Evolutionary conservation across 2,329 filamentous ascomycete genomes (phyloP), one percentile per base, ranked within the genome.

Genomic region (Xylariales sp.): DNA sequence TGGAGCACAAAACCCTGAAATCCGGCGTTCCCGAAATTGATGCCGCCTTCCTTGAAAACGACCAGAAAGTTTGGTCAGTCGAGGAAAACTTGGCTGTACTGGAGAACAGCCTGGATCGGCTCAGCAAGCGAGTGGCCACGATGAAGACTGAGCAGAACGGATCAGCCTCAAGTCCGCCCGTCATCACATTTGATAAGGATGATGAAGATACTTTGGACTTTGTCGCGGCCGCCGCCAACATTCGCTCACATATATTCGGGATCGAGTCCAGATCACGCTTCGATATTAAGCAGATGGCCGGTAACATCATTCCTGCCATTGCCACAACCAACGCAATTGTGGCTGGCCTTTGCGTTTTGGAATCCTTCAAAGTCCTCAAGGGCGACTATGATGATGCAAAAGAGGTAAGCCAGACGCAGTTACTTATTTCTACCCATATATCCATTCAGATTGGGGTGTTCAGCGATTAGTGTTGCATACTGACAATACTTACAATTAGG

Each of bases 281-380:
- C 55, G 90, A 97, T 56, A 90, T 93, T 53, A 98, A 98, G 67
- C 86, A 98, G 64, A 98, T 97, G 91, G 93, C 93, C 4, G 93
- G 93, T 38, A 98, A 98, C 59, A 98, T 98, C 53, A 98, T 98
- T 44, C 93, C 93, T 2, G 93, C 93, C 2, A 98, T 98, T 56
- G 93, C 93, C 5, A 98, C 93, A 0, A 97, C 93, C 0, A 98
- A 98, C 60, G 93, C 93, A 13, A 95, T 97, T 60, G 91, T 93
- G 2, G 93, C 93, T 13, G 85, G 88, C 11, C 74, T 98, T 8
- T 97, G 90, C 55, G 89, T 97, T 6, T 67, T 98, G 18, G 85
- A 97, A 60, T 83, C 90, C 0, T 93, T 94, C 70, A 97, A 96
- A 61, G 83, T 97, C 17, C 67, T 98, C 41, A 83, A 74, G 54